Evolutionary conservation across 2,329 filamentous ascomycete species (phyloP).

Genomic region (Colletotrichum chlorophyti): DNA sequence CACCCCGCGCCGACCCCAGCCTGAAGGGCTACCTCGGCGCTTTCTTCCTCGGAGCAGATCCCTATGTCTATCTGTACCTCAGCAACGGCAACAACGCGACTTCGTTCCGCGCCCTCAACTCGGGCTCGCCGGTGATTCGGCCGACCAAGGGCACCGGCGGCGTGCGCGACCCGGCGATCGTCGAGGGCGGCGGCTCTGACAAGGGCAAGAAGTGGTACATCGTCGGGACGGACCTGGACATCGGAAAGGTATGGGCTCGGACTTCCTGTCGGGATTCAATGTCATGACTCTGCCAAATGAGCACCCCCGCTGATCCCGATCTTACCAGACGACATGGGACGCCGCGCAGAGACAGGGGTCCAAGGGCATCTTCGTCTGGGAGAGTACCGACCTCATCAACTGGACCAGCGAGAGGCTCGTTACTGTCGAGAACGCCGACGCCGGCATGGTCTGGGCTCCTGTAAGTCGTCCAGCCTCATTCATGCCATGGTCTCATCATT

Average conservation of each 20-base stretch:
- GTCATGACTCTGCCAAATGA: not conserved
- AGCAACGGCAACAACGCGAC: conserved; percentile 58
- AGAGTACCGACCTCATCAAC: conserved; percentile 56
- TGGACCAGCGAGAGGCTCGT: conserved; percentile 57
- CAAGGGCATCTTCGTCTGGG: conserved; percentile 61
- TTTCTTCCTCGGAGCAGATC: conserved; percentile 61
- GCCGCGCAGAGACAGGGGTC: conserved; percentile 58
- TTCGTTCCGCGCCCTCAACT: conserved; percentile 56
- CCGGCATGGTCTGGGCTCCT: conserved; percentile 66
- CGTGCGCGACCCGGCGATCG: conserved; percentile 58
- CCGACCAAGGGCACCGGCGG: conserved; percentile 59
- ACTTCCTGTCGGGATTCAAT: not conserved
- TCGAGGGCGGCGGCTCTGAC: conserved; percentile 52
- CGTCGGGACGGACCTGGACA: conserved; percentile 60
- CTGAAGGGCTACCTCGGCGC: conserved; percentile 59
- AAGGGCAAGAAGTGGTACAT: conserved; percentile 61
- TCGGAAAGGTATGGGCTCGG: conserved; percentile 44
- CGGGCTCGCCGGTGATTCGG: conserved; percentile 52
- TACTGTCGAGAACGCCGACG: conserved; percentile 56
- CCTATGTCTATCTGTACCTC: conserved; percentile 60
- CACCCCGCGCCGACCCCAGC: conserved; percentile 43
- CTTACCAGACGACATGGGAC: conserved; percentile 55
- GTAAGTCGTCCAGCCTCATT: too few relatives aligned
- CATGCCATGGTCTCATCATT: too few relatives aligned
- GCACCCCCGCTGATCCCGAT: conserved; percentile 7